phyloP scores from a whole-genome alignment of 2,329 filamentous ascomycete species.

The Dactylonectria estremocensis region DNA sequence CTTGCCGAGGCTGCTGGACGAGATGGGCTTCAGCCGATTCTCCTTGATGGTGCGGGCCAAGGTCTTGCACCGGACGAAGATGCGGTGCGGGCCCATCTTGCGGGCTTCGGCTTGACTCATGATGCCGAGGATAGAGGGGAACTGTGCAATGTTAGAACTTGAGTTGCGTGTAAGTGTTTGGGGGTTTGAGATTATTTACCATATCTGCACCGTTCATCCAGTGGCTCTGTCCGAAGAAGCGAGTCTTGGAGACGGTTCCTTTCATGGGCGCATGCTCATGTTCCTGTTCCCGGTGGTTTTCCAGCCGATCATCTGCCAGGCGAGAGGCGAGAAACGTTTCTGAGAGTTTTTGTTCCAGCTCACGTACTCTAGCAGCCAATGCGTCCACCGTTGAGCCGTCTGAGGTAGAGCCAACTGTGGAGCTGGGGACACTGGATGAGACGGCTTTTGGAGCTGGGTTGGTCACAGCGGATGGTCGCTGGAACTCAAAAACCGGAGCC shows the following conservation, averaged over 20 bases:
- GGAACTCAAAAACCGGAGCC: constrained; percentile 29
- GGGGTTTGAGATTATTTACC: constrained; percentile 50
- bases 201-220: constrained; percentile 63
- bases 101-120: constrained; percentile 46
- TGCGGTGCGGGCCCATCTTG: constrained; percentile 50
- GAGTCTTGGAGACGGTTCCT: constrained; percentile 59
- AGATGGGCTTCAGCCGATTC: constrained; percentile 54
- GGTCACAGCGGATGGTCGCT: constrained; percentile 14
- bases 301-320: constrained; percentile 34
- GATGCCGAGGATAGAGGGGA: constrained; percentile 48
- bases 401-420: constrained; percentile 46
- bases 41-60: constrained; percentile 60
- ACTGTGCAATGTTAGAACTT: constrained; percentile 39
- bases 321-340: constrained; percentile 45
- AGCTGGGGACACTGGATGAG: constrained; percentile 47
- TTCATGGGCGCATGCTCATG: constrained; percentile 42
- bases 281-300: constrained; percentile 6
- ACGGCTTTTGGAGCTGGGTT: not conserved
- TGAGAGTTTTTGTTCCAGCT: constrained; percentile 61
- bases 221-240: constrained; percentile 65
- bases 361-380: constrained; percentile 57
- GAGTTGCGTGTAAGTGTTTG: not conserved
- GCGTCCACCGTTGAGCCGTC: constrained; percentile 49
- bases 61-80: constrained; percentile 58
- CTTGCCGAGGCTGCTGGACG: constrained; percentile 56